These are phyloP conservation scores for Carallia brachiata DNA, from an alignment of 345 rosid species.

Conservation along the genomic window DNA sequence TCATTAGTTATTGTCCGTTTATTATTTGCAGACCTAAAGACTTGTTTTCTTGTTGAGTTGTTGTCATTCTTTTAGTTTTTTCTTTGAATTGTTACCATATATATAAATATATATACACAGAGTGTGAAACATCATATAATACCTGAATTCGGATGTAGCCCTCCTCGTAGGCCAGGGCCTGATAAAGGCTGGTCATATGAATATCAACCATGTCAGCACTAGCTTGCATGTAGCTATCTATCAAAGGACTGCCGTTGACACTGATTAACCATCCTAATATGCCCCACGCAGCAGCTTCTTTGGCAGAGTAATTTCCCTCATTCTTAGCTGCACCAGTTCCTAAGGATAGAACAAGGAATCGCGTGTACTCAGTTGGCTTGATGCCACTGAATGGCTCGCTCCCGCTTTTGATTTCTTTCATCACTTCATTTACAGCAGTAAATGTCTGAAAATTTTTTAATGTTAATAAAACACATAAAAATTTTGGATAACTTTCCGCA, in stretches of 20 bases:
- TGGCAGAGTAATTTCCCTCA: constrained; percentile 42
- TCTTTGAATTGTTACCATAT: not conserved
- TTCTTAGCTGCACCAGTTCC: constrained; percentile 53
- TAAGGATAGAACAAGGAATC: constrained; percentile 55
- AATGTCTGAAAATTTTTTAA: constrained; percentile 25
- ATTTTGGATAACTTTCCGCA: too few relatives aligned
- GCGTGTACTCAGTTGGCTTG: constrained; percentile 43
- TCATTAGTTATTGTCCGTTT: too few relatives aligned
- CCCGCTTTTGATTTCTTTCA: constrained; percentile 37
- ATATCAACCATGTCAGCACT: constrained; percentile 65
- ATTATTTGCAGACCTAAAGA: too few relatives aligned
- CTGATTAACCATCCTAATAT: constrained; percentile 61
- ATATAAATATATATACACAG: not conserved
- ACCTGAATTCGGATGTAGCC: constrained; percentile 56
- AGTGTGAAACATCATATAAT: not conserved
- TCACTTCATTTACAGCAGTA: constrained; percentile 53
- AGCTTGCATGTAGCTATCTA: constrained; percentile 59
- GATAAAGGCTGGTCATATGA: constrained; percentile 48
- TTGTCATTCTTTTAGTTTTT: not conserved
- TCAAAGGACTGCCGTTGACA: constrained; percentile 46
- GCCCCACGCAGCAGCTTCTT: constrained; percentile 58
- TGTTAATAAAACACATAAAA: too few relatives aligned
- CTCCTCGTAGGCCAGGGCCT: constrained; percentile 40
- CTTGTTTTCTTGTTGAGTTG: too few relatives aligned
- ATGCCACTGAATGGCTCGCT: constrained; percentile 39